Evolutionary conservation across 2,329 filamentous ascomycete genomes (phyloP).

Genomic region (Byssothecium circinans): DNA sequence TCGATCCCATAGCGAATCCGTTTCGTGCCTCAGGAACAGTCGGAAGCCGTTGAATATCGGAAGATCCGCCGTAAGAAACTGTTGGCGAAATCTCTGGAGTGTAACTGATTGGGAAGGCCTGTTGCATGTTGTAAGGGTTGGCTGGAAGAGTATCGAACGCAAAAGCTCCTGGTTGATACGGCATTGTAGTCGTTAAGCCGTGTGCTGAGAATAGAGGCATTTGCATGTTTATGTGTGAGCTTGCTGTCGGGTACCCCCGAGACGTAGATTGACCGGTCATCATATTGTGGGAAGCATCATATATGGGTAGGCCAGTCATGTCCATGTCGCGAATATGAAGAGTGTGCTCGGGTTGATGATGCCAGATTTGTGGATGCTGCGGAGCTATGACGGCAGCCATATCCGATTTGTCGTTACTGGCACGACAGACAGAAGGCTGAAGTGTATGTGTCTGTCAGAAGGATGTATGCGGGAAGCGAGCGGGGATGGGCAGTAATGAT

Average conservation of each 20-base stretch:
- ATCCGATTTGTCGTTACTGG: constrained; percentile 25
- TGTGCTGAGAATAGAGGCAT: constrained; percentile 40
- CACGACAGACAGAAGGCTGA: constrained; percentile 21
- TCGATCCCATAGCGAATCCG: constrained; percentile 24
- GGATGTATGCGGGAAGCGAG: constrained; percentile 21
- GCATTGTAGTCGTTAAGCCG: constrained; percentile 31
- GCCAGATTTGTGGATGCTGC: constrained; percentile 41
- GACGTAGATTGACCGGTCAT: constrained; percentile 27
- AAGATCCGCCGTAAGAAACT: constrained; percentile 27
- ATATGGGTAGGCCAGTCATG: constrained; percentile 33
- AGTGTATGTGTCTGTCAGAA: constrained; percentile 18
- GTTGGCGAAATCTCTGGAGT: constrained; percentile 27
- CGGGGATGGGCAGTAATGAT: constrained; percentile 20
- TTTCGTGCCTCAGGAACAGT: constrained; percentile 32
- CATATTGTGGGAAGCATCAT: constrained; percentile 30
- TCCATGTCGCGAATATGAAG: constrained; percentile 36
- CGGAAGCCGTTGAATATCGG: constrained; percentile 27
- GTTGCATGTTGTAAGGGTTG: constrained; percentile 43
- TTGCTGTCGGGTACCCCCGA: constrained; percentile 33
- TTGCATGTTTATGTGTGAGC: constrained; percentile 37
- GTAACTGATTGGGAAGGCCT: constrained; percentile 33
- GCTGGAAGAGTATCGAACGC: constrained; percentile 37
- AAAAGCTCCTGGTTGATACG: constrained; percentile 41
- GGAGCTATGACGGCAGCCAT: constrained; percentile 44
- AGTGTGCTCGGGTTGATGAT: constrained; percentile 32